Evolutionary conservation across 352 stramenopile species (phyloP).

Genomic region (Sclerospora graminicola): DNA sequence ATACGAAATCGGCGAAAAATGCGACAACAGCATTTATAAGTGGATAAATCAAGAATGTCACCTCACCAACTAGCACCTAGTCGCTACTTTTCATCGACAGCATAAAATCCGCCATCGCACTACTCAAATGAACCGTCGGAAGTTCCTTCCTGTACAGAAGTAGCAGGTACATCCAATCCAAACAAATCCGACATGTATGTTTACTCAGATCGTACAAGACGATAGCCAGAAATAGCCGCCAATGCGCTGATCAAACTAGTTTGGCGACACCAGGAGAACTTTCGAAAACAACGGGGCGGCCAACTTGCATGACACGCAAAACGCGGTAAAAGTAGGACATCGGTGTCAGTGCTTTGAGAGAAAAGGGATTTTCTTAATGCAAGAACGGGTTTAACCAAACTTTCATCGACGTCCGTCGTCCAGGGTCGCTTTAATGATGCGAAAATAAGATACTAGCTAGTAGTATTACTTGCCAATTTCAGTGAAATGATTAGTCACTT

Average conservation of each 20-base stretch:
- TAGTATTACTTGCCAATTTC: no score
- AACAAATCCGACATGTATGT: conserved; percentile 99
- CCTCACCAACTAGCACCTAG: conserved; percentile 99
- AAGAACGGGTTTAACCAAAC: conserved; percentile 88
- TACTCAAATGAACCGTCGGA: conserved; percentile 90
- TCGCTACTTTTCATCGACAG: conserved; percentile 96
- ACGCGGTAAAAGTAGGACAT: conserved; percentile 95
- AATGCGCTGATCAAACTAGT: conserved; percentile 96
- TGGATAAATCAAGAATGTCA: no score
- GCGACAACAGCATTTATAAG: no score
- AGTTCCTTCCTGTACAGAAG: conserved; percentile 21
- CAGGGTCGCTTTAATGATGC: no score
- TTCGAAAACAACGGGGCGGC: conserved; percentile 99
- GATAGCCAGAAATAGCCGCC: conserved; percentile 91
- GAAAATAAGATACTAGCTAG: no score
- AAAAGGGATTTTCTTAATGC: conserved; percentile 71
- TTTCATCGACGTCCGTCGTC: conserved; percentile 6
- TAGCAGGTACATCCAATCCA: conserved; percentile 95
- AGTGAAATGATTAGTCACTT: no score
- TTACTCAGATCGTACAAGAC: conserved; percentile 98
- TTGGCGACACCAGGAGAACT: conserved; percentile 99
- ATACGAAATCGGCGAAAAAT: no score
- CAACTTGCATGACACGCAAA: conserved; percentile 95
- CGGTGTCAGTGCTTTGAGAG: conserved; percentile 94
- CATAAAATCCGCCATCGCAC: conserved; percentile 98